phyloP scores from a whole-genome alignment of 306 rosid species.

The Cotoneaster glaucophyllus region DNA sequence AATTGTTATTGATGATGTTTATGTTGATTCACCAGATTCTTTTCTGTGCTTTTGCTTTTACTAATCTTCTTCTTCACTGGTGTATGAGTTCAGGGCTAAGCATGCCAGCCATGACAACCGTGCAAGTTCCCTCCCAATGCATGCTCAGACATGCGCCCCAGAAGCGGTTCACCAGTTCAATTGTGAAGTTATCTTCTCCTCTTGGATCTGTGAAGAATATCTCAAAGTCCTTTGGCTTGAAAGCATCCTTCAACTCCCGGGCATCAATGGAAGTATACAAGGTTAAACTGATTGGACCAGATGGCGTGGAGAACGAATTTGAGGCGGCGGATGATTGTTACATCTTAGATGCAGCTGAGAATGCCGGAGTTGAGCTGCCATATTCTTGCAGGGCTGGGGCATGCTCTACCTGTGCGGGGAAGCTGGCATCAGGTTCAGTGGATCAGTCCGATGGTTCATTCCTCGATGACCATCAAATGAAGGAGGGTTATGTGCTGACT shows the following conservation, averaged over 20 bases:
- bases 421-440: constrained; percentile 48
- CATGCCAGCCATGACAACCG: constrained; percentile 55
- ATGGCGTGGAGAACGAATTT: constrained; percentile 53
- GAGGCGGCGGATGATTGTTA: constrained; percentile 65
- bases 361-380: constrained; percentile 70
- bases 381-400: constrained; percentile 91
- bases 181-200: constrained; percentile 39
- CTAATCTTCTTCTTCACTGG: background rate
- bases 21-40: background rate
- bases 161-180: constrained; percentile 19
- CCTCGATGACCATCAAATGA: constrained; percentile 60
- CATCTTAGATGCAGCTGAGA: constrained; percentile 76
- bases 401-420: constrained; percentile 78
- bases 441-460: constrained; percentile 79
- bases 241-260: constrained; percentile 42
- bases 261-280: constrained; percentile 61
- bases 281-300: constrained; percentile 61
- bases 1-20: background rate
- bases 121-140: constrained; percentile 35
- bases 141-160: constrained; percentile 26
- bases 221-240: constrained; percentile 52
- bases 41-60: background rate
- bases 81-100: constrained; percentile 28
- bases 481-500: constrained; percentile 50
- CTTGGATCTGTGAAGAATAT: constrained; percentile 41